phyloP scores from a whole-genome alignment of 2,329 filamentous ascomycete genomes.

The Colletotrichum chrysophilum region DNA sequence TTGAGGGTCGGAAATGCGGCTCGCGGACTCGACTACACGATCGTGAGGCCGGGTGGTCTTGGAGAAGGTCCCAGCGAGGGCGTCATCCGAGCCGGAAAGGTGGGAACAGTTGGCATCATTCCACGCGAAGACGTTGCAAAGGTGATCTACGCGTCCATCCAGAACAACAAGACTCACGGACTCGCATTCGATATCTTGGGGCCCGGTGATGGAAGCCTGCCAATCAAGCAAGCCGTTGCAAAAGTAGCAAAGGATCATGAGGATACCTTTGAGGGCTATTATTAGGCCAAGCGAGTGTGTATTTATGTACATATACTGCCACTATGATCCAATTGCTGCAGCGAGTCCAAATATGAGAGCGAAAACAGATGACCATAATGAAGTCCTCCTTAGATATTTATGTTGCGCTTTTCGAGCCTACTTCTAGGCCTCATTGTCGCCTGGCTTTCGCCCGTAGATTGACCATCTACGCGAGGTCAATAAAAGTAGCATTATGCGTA shows the following conservation, averaged over 20 bases:
- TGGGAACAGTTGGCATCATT: conserved; percentile 39
- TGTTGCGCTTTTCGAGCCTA: not conserved
- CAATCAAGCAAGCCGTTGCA: conserved; percentile 41
- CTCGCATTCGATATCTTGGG: conserved; percentile 48
- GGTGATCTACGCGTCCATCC: conserved; percentile 43
- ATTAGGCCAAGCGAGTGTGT: conserved; percentile 11
- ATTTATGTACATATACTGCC: not conserved
- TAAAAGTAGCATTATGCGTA: accelerated
- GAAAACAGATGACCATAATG: not conserved
- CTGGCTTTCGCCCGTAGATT: not conserved
- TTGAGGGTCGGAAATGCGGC: conserved; percentile 40
- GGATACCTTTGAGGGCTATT: conserved; percentile 33
- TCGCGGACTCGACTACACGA: conserved; percentile 47
- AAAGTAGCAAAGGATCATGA: conserved; percentile 39
- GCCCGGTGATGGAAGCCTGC: conserved; percentile 34
- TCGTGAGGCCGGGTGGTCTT: conserved; percentile 45
- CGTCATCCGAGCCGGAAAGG: conserved; percentile 45
- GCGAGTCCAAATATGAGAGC: not conserved
- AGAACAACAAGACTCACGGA: conserved; percentile 42
- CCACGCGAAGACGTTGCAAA: conserved; percentile 49
- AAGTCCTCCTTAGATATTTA: not conserved
- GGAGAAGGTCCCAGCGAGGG: conserved; percentile 41
- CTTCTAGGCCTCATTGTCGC: not conserved
- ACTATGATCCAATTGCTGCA: not conserved
- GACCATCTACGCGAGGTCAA: not conserved